Base-by-base conservation (phyloP, 306 rosid species). In the Notholithocarpus densiflorus region DNA sequence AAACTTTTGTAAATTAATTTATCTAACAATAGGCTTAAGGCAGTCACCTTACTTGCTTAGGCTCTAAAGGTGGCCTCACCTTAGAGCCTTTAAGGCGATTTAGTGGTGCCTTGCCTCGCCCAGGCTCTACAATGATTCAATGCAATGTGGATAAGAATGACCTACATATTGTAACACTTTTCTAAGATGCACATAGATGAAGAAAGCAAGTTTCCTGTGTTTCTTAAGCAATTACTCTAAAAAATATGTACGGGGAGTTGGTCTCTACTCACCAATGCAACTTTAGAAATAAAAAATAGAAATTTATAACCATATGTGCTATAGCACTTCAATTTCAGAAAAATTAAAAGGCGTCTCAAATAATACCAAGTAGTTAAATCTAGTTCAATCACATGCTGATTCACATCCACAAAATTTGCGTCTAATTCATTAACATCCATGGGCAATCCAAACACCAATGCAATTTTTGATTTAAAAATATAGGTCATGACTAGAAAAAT, bases 101-200 rank as follows among this genome's bases (percentile, higher is more conserved):
- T 2, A 40, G 45, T 40, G 45, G 45, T 0, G 0, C 12, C 3
- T 40, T 40, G 45, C 45, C 45, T 40, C 0, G 0, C 45, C 45
- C 45, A 0, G 45, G 2, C 11, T 37, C 45, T 40, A 40, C 45
- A 40, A 40, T 40, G 45, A 40, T 8, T 40, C 45, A 40, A 40
- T 18, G 15, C 40, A 45, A n/a, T 20, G 52, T 51, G 11, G 23
- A 68, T 32, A 17, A 1, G 19, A 68, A 9, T 9, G 48, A 68
- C 37, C 72, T 18, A 34, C 18, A 17, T 64, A 29, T 11, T 19
- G 17, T 34, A 8, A n/a, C 72, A 34, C 13, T 17, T n/a, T 31
- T 24, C 21, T 65, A 24, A 12, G 19, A 60, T 21, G 18, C 24
- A 60, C 7, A 60, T 59, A 27, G 43, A 32, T 0, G 20, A 19